Evolutionary conservation across 2,329 filamentous ascomycete genomes (phyloP).

Genomic region (Ilyonectria destructans): DNA sequence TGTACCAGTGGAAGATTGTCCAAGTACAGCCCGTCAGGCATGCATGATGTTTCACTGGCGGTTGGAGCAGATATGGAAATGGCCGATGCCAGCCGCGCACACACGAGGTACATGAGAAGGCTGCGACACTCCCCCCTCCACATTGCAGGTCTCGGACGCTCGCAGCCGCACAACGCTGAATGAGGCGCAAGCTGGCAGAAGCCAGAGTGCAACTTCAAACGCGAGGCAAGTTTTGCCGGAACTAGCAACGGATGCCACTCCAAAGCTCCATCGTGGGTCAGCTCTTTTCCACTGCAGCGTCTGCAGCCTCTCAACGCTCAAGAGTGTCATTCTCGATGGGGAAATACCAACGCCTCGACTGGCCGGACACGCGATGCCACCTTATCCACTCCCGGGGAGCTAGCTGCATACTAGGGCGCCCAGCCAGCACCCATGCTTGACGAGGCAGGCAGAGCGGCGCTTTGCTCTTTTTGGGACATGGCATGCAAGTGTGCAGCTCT

Average conservation of each 20-base stretch:
- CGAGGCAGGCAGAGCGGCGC: constrained; percentile 12
- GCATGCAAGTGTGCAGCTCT: constrained; percentile 12
- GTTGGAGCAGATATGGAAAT: not conserved
- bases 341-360: constrained; percentile 18
- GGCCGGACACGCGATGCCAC: constrained; percentile 9
- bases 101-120: not conserved
- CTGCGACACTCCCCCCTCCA: not conserved
- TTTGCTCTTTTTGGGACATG: constrained; percentile 18
- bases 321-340: constrained; percentile 14
- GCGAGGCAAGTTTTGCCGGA: not conserved
- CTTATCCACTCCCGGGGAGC: not conserved
- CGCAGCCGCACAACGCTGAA: not conserved
- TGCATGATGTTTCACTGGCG: constrained; percentile 21
- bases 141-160: not conserved
- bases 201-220: not conserved
- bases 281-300: constrained; percentile 10
- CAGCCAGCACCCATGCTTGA: not conserved
- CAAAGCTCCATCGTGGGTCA: constrained; percentile 4
- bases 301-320: constrained; percentile 7
- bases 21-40: constrained; percentile 9
- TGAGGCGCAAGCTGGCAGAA: not conserved
- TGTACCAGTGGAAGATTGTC: not conserved
- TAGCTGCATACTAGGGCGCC: not conserved
- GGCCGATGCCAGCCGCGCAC: constrained; percentile 26
- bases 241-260: not conserved